A percentile compares a stretch with the other conserved stretches of the same genome.
phyloP scores from a whole-genome alignment of 345 rosid species.

The Erysimum cheiranthoides region DNA sequence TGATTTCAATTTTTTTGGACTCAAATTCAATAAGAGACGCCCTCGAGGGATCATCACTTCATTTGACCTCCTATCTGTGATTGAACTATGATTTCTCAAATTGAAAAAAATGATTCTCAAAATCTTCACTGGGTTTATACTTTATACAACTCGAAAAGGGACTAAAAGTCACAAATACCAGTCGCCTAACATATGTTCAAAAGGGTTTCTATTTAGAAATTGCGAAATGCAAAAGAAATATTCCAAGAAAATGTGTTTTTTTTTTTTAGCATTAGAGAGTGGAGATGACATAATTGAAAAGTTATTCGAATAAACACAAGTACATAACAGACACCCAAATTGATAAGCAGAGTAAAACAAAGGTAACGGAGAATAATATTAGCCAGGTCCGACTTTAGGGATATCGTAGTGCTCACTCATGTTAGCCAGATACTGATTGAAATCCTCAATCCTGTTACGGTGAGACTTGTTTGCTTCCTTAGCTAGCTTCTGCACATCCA shows the following conservation, averaged over 20 bases:
- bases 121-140: too few species aligned
- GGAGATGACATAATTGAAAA: constrained; percentile 15
- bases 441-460: constrained; percentile 83
- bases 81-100: too few species aligned
- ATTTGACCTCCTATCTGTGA: neutral
- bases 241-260: neutral
- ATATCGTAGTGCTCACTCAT: constrained; percentile 93
- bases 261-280: neutral
- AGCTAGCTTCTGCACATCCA: constrained; percentile 67
- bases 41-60: neutral
- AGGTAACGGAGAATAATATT: constrained; percentile 22
- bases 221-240: neutral
- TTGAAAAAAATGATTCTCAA: too few species aligned
- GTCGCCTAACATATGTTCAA: neutral
- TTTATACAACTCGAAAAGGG: too few species aligned
- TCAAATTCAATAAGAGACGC: neutral
- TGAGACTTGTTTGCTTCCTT: constrained; percentile 83
- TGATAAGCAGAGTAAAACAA: constrained; percentile 28
- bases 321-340: constrained; percentile 29
- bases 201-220: neutral
- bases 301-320: constrained; percentile 21
- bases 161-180: neutral
- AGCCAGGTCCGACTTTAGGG: constrained; percentile 95
- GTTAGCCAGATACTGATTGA: constrained; percentile 86
- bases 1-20: neutral